phyloP scores from a whole-genome alignment of 441 rosid species.

The Melastoma candidum region DNA sequence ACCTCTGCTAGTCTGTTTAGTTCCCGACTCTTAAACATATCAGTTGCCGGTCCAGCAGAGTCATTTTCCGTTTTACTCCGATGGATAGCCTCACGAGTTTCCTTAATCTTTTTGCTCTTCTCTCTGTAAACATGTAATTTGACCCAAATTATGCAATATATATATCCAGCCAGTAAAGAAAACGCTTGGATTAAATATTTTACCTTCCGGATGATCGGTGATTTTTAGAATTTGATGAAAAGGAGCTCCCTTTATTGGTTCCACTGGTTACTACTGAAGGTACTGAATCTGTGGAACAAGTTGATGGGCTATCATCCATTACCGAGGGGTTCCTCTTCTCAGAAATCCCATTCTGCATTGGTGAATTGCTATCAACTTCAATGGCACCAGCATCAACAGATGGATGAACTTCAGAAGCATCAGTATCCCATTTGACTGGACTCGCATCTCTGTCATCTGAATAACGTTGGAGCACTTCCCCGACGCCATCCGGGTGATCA shows the following conservation, averaged over 20 bases:
- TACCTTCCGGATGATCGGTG: conserved; percentile 63
- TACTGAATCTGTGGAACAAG: conserved; percentile 87
- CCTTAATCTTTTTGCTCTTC: conserved; percentile 40
- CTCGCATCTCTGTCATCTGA: conserved; percentile 71
- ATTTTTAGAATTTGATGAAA: conserved; percentile 35
- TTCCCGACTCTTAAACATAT: conserved; percentile 28
- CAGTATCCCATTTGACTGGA: conserved; percentile 37
- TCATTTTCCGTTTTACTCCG: conserved; percentile 41
- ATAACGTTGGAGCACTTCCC: conserved; percentile 58
- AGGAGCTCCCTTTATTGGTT: conserved; percentile 41
- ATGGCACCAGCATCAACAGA: conserved; percentile 47
- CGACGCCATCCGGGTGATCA: conserved; percentile 57
- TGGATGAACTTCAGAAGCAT: conserved; percentile 37
- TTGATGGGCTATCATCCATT: conserved; percentile 92
- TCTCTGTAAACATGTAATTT: conserved; percentile 33
- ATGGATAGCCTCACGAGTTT: conserved; percentile 21
- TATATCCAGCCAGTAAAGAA: background rate
- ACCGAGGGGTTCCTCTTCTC: conserved; percentile 49
- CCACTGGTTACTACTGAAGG: conserved; percentile 64
- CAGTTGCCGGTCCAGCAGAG: conserved; percentile 33
- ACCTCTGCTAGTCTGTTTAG: conserved; percentile 2
- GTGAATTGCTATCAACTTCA: conserved; percentile 41
- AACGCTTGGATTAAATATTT: conserved; percentile 6
- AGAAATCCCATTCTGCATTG: conserved; percentile 45
- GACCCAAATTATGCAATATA: conserved; percentile 9